Evolutionary conservation across 2,329 filamentous ascomycete species (phyloP), one percentile per base, ranked within the genome.

Genomic region (Neonectria punicea): DNA sequence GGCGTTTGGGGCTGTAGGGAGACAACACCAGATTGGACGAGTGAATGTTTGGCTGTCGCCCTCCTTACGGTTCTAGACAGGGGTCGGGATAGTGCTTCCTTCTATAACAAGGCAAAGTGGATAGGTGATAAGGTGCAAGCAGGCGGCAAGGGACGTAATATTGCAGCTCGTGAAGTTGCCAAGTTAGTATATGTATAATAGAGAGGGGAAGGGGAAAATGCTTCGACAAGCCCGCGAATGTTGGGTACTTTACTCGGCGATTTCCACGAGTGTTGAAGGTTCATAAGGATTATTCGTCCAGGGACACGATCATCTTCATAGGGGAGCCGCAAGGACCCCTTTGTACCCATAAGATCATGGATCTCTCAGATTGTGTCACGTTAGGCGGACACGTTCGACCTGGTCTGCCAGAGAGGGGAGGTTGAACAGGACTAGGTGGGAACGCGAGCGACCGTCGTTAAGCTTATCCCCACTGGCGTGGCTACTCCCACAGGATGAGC

Each of bases 161-260:
- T 67, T 56, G 62, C 62, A 28, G 65, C 65, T 9, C 20, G 46
- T 9, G 56, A 25, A 25, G 25, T 25, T 25, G 25, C 25, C 2
- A 25, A 6, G 25, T 6, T 25, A 2, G 25, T 25, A 25, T 25
- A 25, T 25, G 25, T 25, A 25, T 6, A 25, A 25, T 25, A 25
- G 25, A 25, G 25, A 25, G 25, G 25, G 25, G 25, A 25, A 25
- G 22, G 3, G 22, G 22, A 25, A 25, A 25, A 25, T 25, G 22
- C 0, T 95, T 92, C 67, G 89, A 92, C 58, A 90, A 90, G 71
- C 83, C 85, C 5, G 84, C 86, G 5, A 88, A 90, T 70, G 87
- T 86, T 18, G 81, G 82, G 1, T 92, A 90, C 71, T 92, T 86
- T 79, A 88, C 89, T 67, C 86, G 93, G 58, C 85, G 92, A 3